These are phyloP conservation scores for Cicer arietinum DNA, from an alignment of 306 rosid species.

Conservation along the genomic window DNA sequence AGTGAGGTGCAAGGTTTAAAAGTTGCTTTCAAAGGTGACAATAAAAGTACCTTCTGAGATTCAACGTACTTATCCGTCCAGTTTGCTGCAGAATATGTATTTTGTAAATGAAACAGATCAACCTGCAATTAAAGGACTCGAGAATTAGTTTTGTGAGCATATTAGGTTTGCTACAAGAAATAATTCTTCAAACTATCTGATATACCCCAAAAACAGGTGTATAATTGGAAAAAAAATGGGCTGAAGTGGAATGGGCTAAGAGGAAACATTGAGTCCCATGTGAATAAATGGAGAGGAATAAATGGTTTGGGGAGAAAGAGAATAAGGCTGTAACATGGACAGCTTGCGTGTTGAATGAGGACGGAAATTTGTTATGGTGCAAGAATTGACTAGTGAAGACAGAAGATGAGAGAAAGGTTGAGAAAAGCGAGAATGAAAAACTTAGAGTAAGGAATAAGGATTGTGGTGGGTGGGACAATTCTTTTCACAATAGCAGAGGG, in stretches of 20 bases:
- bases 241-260: neutral
- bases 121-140: slow-evolving; percentile 58
- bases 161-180: slow-evolving; percentile 14
- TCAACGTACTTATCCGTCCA: slow-evolving; percentile 77
- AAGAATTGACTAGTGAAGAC: neutral
- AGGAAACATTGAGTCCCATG: slow-evolving; percentile 3
- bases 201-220: neutral
- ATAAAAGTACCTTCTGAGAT: slow-evolving; percentile 73
- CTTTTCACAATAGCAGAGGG: neutral
- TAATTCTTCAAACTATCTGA: slow-evolving; percentile 29
- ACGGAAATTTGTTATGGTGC: neutral
- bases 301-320: slow-evolving; percentile 11
- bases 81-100: slow-evolving; percentile 59
- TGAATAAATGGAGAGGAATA: neutral
- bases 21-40: slow-evolving; percentile 32
- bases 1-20: slow-evolving; percentile 27
- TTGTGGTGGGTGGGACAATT: slow-evolving; percentile 1
- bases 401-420: neutral
- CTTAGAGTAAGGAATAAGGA: slow-evolving; percentile 12
- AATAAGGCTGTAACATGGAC: neutral
- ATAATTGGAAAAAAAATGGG: slow-evolving; percentile 1
- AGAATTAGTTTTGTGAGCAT: slow-evolving; percentile 5
- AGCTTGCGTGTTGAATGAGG: slow-evolving; percentile 1
- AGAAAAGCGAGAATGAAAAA: neutral
- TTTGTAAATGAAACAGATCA: slow-evolving; percentile 86